Conservation (phyloP, 208 protist species). For the Porcisia deanei region DNA sequence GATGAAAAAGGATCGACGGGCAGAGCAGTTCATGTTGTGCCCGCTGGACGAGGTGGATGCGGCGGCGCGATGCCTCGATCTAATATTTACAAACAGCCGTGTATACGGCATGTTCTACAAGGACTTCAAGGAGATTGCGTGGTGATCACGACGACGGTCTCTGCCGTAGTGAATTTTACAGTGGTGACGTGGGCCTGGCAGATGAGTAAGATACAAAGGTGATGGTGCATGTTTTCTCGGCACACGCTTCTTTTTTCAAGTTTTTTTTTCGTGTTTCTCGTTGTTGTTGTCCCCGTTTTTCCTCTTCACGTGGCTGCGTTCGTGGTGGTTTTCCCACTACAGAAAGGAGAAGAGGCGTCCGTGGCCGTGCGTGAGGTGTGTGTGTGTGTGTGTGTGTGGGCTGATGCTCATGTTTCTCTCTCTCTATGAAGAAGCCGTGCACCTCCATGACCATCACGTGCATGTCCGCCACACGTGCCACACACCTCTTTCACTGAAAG, state of each 20-base stretch:
- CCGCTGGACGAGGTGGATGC: constrained; percentile 97
- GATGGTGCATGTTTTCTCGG: neutral
- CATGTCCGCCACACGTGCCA: neutral
- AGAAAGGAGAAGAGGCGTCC: neutral
- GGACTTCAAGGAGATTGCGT: constrained; percentile 88
- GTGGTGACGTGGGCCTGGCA: neutral
- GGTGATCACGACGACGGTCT: constrained; percentile 39
- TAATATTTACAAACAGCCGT: constrained; percentile 88
- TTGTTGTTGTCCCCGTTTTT: neutral
- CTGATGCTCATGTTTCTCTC: neutral
- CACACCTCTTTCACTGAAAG: neutral
- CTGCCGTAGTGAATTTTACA: neutral
- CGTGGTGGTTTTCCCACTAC: neutral
- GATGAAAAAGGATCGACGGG: constrained; percentile 80
- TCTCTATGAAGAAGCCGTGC: neutral
- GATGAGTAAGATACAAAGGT: neutral
- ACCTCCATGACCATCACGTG: too few relatives aligned
- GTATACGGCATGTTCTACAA: constrained; percentile 91
- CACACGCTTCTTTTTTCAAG: neutral
- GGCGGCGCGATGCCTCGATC: constrained; percentile 94
- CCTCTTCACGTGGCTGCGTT: neutral
- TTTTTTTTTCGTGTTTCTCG: neutral
- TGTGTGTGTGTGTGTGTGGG: neutral
- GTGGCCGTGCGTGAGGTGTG: too few relatives aligned
- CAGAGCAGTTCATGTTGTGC: constrained; percentile 62